Percentiles rank a stretch among this genome's conserved stretches.
These are phyloP conservation scores for Phytophthora sp. DNA, from an alignment of 352 stramenopile species.

Conservation along the genomic window DNA sequence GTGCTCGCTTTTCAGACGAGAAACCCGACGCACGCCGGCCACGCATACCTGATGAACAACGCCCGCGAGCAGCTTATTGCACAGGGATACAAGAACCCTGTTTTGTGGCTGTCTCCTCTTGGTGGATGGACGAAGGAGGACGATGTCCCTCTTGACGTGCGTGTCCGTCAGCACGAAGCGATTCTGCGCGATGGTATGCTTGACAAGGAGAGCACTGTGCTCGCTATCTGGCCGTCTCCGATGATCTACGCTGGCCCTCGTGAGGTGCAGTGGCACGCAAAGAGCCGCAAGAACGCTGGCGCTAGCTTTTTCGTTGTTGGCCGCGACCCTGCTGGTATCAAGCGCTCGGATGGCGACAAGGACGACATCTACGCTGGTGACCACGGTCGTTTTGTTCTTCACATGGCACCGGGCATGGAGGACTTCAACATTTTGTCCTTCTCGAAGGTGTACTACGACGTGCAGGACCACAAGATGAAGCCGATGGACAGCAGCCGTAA, in stretches of 20 bases:
- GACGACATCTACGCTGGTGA: conserved; percentile 97
- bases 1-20: conserved; percentile 98
- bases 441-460: conserved; percentile 98
- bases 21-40: conserved; percentile 97
- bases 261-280: conserved; percentile 99
- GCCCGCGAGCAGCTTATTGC: conserved; percentile 94
- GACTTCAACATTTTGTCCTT: conserved; percentile 96
- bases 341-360: conserved; percentile 94
- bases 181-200: conserved; percentile 94
- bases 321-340: conserved; percentile 97
- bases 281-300: conserved; percentile 95
- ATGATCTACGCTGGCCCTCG: conserved; percentile 99
- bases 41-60: conserved; percentile 98
- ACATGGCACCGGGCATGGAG: conserved; percentile 96
- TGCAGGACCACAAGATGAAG: conserved; percentile 98
- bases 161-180: conserved; percentile 97
- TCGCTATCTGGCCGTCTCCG: conserved; percentile 98
- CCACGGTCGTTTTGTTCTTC: conserved; percentile 97
- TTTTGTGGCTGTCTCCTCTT: conserved; percentile 97
- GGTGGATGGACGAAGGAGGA: conserved; percentile 98
- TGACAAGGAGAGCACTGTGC: conserved; percentile 96
- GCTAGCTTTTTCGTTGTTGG: conserved; percentile 98
- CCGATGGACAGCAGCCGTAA: conserved; percentile 91
- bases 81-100: conserved; percentile 95
- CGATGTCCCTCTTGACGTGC: conserved; percentile 98